Base-by-base conservation (phyloP, 257 asterid species). In the Voacanga thouarsii region DNA sequence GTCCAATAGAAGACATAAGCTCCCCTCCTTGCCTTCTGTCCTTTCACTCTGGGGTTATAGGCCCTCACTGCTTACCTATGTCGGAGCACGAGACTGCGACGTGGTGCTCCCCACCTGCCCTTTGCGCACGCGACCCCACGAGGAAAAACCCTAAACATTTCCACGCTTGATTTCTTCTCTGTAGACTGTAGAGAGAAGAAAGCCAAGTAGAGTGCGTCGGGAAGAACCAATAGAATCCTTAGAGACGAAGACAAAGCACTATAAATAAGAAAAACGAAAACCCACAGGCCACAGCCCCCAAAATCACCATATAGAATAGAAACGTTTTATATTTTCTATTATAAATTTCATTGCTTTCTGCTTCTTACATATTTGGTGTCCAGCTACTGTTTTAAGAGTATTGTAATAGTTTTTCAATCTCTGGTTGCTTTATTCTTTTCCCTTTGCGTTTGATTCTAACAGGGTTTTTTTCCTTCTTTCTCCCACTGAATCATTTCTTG, bases 41-140 rank as follows among this genome's bases (percentile, higher is more conserved):
- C 78, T 60, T 60, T 43, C 51, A n/a, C 23, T 7, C 51, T 75
- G 4, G 63, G 19, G 53, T 63, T 72, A 75, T 59, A n/a, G n/a
- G 56, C 56, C 79, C 72, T 33, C 75, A 61, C 10, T 60, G 78
- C 77, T 43, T 49, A 56, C 1, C 74, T 73, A 77, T 50, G 82
- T 87, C 56, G 85, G 85, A 79, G 64, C 73, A 83, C 78, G 87
- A 79, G 89, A 89, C 79, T 82, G 80, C 81, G 86, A 87, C 88
- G 78, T 84, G 89, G 84, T 57, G 49, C 37, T 33, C 37, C 67
- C 81, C 86, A 84, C 89, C 86, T 74, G 80, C 86, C 82, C 85
- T 78, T 78, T 71, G 82, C 85, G 88, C 92, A 85, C 84, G 77
- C 55, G 77, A 81, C 87, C 90, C 92, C 88, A 88, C 90, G 47